Base-by-base conservation (phyloP, 768 basidiomycete species). In the Lactifluus piperatus region DNA sequence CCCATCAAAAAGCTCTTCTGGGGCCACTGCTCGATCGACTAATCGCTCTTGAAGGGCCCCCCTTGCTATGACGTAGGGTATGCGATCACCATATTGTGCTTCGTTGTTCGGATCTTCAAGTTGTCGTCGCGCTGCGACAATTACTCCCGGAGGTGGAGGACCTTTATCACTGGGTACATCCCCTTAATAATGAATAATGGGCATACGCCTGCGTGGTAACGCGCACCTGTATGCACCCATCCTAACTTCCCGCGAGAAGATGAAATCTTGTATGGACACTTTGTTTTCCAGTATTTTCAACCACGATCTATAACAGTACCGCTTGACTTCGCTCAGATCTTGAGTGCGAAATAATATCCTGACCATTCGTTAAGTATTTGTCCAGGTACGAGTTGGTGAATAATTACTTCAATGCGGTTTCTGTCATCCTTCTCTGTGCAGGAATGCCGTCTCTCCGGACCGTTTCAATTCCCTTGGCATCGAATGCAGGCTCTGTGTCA, bases 391-490 rank as follows among this genome's bases (percentile, higher is more conserved):
- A 11, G 22, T 32, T n/a, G 1, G 39, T 5, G n/a, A 24, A 26
- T 36, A 54, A 13, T 63, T 65, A 95, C 94, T 94, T 97, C 54
- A 97, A 70, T 65, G 86, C 88, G 5, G 78, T 83, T 71, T 98
- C 95, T 1, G 87, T 83, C 84, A 98, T 94, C 74, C 97, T 97
- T 66, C 84, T 81, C 68, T 93, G 91, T 0, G 94, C 97, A 4
- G 83, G 81, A 30, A 97, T 83, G 10, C 93, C 93, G 67, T 99
- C 97, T 58, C 97, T 77, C 5, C 97, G 81, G 30, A 98, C 89
- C 1, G 94, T 97, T 72, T 99, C 97, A 54, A 99, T 97, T 0
- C 97, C 97, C 69, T 99, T 98, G 6, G 94, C 97, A 65, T 99
- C 95, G 65, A 98, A 97, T 0, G 72, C 75, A 2, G 94, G 91